Base-by-base conservation (phyloP, 768 basidiomycete species). In the Infundibulicybe gibba region DNA sequence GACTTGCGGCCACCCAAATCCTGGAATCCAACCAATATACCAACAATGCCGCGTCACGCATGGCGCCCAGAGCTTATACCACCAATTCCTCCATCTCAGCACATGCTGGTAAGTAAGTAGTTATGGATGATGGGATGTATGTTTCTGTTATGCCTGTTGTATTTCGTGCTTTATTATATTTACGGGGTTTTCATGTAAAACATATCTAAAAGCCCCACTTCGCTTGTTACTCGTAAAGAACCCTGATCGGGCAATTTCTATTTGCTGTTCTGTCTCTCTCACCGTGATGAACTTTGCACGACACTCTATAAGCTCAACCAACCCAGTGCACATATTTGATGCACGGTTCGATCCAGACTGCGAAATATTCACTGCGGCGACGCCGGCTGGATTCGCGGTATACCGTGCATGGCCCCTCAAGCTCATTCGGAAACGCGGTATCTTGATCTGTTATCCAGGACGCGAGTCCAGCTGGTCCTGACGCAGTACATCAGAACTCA, bases 341-440 rank as follows among this genome's bases (percentile, higher is more conserved):
- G 81, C 83, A 49, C 79, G 79, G 51, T 90, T 93, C 57, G 89
- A 92, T 57, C 66, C 83, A n/a, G 87, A 88, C 54, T 84, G 78
- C 57, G 73, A 76, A 53, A 86, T 92, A 63, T 93, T 93, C 68
- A 88, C 91, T 0, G 73, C 81, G 15, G 76, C 87, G 4, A 90
- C 88, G 5, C 84, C 84, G 19, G 81, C 79, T 49, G 90, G 90
- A 47, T 93, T 91, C 60, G 90, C 88, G 6, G 78, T 93, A 21
- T 93, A 93, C 65, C 81, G 76, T 49, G 70, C 87, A 49, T 83
- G 75, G 61, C 90, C 90, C 16, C 75, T 93, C 45, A 75, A 79
- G 58, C 76, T 93, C 49, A 71, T 93, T 58, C 81, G 85, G 63
- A 90, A 86, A 71, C 84, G 86, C 69, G 91, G 90, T 88, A 70